Evolutionary conservation across 1,284 basidiomycete genomes (phyloP), one percentile per base, ranked within the genome.

Genomic region (Apiotrichum montevideense): DNA sequence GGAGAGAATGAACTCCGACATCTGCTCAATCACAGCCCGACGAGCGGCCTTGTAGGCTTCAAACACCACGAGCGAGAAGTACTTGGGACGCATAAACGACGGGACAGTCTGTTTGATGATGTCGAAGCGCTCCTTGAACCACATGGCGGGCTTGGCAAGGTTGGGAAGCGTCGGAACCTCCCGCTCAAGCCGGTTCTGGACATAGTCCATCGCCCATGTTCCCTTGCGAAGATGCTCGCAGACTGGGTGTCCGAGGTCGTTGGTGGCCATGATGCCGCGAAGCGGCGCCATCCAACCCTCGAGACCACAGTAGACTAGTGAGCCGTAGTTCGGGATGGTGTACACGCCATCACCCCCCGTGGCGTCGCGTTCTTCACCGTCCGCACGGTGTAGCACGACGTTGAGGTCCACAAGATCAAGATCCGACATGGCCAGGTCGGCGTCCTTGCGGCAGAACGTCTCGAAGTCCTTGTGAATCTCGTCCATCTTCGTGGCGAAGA

Each of bases 281-380:
- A 97, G 78, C 0, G 86, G 85, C 62, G 87, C 84, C 90, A 97
- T 96, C 90, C 92, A 97, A 1, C 93, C 94, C 72, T 97, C 90
- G 51, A 97, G 75, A 34, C 93, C 93, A 68, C 91, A 96, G 75
- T 95, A 97, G 10, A 84, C 84, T 68, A 92, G 78, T 55, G 82
- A 81, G 0, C 87, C 89, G 39, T 85, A 72, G 34, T 81, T 83
- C 9, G 91, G 88, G 35, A 97, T 77, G 52, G 85, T 81, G 74
- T 96, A 97, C 1, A 80, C 82, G 4, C 93, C 92, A 69, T 81
- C 79, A 3, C 74, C 71, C 39, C 78, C 75, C 15, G 90, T 94
- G 1, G 88, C 88, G 70, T 97, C 93, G 29, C 84, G 79, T 74
- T 97, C 93, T 75, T 97, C 94, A 0, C 85, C 87, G 58, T 96